Evolutionary conservation across 192 early-diverging fungal genomes (phyloP), one percentile per base, ranked within the genome.

Genomic region (Coemansia aciculifera): DNA sequence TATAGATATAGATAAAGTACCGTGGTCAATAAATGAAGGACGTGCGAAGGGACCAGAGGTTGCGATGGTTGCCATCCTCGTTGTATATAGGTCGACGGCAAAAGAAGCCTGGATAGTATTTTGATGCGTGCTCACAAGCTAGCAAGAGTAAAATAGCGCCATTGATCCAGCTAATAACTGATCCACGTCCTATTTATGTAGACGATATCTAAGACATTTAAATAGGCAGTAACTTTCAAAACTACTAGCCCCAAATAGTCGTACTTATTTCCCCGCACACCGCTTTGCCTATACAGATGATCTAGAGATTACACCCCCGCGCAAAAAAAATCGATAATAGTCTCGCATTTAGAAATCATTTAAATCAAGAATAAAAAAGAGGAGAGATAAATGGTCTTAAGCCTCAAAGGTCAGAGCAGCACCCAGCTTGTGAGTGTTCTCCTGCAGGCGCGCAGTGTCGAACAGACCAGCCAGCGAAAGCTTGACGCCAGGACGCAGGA

Each of bases 361-460:
- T 23, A 27, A 57, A 39, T 31, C 59, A 6, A 54, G 9, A 12
- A 34, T 4, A 15, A 29, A 34, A 43, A 34, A 43, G 42, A 65
- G n/a, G 29, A 73, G 24, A 10, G 15, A 51, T 59, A 49, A 75
- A 46, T 21, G 13, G 12, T 3, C 27, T 91, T 94, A 98, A 72
- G 89, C 90, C 84, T 98, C 95, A 64, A 97, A 89, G 75, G 89
- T 90, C 62, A 98, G 86, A 46, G 92, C 86, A 64, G 96, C 84
- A 72, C 97, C 97, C 74, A 99, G 87, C 85, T 94, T 94, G 90
- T 97, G 95, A 64, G 91, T 90, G 84, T 97, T 92, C 86, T 98
- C 94, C 79, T 92, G 85, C 40, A 98, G 82, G 74, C 94, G 90
- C 62, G 93, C 92, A 66, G 96, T 96, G 78, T 99, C 96, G 74